phyloP scores from a whole-genome alignment of 805 yeast species.

The Myxozyma udenii region DNA sequence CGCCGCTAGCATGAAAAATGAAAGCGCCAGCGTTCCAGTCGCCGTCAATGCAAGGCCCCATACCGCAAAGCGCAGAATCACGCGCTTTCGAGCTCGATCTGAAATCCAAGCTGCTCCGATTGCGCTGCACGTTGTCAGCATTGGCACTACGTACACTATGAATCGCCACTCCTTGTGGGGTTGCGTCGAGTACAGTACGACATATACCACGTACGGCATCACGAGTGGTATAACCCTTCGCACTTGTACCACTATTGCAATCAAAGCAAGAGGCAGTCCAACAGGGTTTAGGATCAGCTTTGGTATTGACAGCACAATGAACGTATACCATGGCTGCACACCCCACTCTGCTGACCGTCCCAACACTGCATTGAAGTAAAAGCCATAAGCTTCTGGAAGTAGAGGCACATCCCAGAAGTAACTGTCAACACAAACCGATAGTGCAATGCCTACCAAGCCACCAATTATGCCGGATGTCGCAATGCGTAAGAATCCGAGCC shows the following conservation, averaged over 20 bases:
- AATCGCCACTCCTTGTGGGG: slow-evolving; percentile 97
- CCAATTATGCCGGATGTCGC: slow-evolving; percentile 50
- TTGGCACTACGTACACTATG: slow-evolving; percentile 70
- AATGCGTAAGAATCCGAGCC: slow-evolving; percentile 44
- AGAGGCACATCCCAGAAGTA: slow-evolving; percentile 63
- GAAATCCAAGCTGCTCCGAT: slow-evolving; percentile 46
- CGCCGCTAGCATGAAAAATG: slow-evolving; percentile 49
- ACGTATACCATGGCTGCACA: slow-evolving; percentile 65
- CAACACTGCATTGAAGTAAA: slow-evolving; percentile 68
- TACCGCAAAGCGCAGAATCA: slow-evolving; percentile 37
- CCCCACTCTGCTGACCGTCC: slow-evolving; percentile 85
- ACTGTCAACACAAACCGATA: slow-evolving; percentile 60
- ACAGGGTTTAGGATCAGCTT: slow-evolving; percentile 39
- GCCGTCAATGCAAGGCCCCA: slow-evolving; percentile 39
- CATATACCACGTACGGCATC: slow-evolving; percentile 52
- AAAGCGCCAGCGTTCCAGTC: slow-evolving; percentile 32
- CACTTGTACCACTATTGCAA: slow-evolving; percentile 44
- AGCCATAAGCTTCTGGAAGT: slow-evolving; percentile 75
- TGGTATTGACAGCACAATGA: slow-evolving; percentile 57
- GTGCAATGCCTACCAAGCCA: slow-evolving; percentile 47
- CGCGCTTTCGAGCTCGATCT: slow-evolving; percentile 15
- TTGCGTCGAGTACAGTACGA: slow-evolving; percentile 68
- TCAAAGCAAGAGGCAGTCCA: slow-evolving; percentile 43
- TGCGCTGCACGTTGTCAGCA: slow-evolving; percentile 62
- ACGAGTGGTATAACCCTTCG: slow-evolving; percentile 38